Percentiles rank a stretch among this genome's conserved stretches.
Conservation (phyloP, 2,329 filamentous ascomycete species). For the Colletotrichum cordylinicola region DNA sequence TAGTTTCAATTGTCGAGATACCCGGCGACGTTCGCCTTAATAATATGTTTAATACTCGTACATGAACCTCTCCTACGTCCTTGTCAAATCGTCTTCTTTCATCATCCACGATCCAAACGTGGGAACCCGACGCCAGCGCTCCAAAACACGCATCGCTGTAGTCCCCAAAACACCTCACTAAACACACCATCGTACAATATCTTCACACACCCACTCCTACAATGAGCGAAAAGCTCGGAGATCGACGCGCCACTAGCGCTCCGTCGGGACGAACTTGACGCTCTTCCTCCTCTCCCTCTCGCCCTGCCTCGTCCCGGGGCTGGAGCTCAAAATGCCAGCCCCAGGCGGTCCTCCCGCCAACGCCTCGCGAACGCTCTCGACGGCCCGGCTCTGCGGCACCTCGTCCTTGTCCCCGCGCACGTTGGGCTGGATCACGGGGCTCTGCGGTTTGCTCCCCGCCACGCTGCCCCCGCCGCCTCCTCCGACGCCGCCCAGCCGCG, state of each 20-base stretch:
- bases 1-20: constrained; percentile 19
- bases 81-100: not conserved
- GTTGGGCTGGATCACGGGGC: constrained; percentile 13
- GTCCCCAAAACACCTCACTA: not conserved
- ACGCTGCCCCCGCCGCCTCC: constrained; percentile 13
- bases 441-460: constrained; percentile 31
- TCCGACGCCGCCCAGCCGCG: constrained; percentile 26
- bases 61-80: not conserved
- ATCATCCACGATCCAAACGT: not conserved
- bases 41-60: constrained; percentile 1
- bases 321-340: constrained; percentile 52
- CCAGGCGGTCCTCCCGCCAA: constrained; percentile 37
- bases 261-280: constrained; percentile 64
- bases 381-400: constrained; percentile 63
- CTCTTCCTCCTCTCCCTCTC: constrained; percentile 66
- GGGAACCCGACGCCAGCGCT: not conserved
- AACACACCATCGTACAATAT: not conserved
- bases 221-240: not conserved
- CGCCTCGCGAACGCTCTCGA: constrained; percentile 63
- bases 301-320: constrained; percentile 45
- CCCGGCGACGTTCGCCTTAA: constrained; percentile 1
- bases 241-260: constrained; percentile 24
- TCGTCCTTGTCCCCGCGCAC: constrained; percentile 58
- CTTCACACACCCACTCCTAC: not conserved
- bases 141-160: not conserved